Evolutionary conservation across 805 yeast species (phyloP), one percentile per base, ranked within the genome.

Genomic region (Metschnikowia santaceciliae): DNA sequence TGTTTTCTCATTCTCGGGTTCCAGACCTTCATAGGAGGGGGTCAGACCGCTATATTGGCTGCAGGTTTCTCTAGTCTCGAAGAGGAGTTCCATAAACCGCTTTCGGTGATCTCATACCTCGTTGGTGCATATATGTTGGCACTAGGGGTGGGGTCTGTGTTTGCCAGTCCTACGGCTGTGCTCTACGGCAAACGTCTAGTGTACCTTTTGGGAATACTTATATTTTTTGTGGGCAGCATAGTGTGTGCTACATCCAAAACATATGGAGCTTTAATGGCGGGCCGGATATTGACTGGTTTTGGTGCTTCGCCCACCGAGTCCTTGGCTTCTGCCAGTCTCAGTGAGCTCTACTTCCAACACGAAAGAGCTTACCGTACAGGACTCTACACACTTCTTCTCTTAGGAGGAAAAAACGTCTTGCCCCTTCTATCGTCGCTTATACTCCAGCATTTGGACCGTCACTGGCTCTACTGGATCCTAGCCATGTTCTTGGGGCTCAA

Each of bases 251-350:
- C 69, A 10, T 70, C 86, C 8, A 57, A 72, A 13, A 62, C 69
- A 41, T 82, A 74, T 60, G 79, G 78, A 6, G 72, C 77, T 6
- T 65, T 82, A 23, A 69, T 82, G 72, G 84, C 80, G 4, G 84
- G 83, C 1, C 74, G 87, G 54, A 72, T 82, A 2, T 62, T 82
- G 15, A 73, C 75, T 59, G 86, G 85, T n/a, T 62, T 82, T 48
- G 86, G 86, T 3, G 78, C 80, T 38, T 74, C 84, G 4, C 84
- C 86, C 3, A 75, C 81, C 11, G 87, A 82, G 63, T 78, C 83
- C 2, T 67, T 82, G 48, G 85, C 86, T 1, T 72, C 80, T 2
- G 76, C 86, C 4, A 79, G 84, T 1, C 77, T 82, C 45, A 83
- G 85, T 4, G 87, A 82, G 58, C 78, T 82, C 45, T 81, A 75